A percentile compares a stretch with the other conserved stretches of the same genome.
Evolutionary conservation across 2,329 filamentous ascomycete species (phyloP).

Genomic region (Lecanosticta acicola): DNA sequence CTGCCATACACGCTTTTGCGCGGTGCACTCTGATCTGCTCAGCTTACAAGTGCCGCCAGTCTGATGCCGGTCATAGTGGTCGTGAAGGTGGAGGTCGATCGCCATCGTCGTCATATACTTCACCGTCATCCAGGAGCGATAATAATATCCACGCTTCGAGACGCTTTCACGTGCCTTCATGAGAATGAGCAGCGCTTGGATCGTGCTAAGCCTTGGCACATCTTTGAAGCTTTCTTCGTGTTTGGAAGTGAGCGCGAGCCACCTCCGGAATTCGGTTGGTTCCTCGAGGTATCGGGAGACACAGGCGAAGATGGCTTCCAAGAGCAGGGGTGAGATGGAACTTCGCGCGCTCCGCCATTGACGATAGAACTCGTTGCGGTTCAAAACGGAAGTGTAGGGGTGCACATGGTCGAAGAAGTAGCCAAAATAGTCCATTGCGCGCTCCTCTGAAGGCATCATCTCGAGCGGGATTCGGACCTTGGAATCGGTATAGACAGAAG

Average conservation of each 20-base stretch:
- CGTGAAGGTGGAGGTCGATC: slow-evolving; percentile 82
- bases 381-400: slow-evolving; percentile 85
- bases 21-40: slow-evolving; percentile 66
- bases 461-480: slow-evolving; percentile 86
- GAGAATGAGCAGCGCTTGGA: slow-evolving; percentile 81
- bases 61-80: slow-evolving; percentile 75
- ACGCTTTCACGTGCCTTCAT: slow-evolving; percentile 88
- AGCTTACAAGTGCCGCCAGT: slow-evolving; percentile 64
- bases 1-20: slow-evolving; percentile 87
- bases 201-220: slow-evolving; percentile 79
- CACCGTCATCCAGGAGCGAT: slow-evolving; percentile 93
- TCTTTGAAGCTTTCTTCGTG: slow-evolving; percentile 94
- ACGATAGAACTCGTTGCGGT: slow-evolving; percentile 74
- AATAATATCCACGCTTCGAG: slow-evolving; percentile 91
- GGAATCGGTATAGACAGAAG: slow-evolving; percentile 62
- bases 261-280: slow-evolving; percentile 78
- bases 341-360: slow-evolving; percentile 81
- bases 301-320: slow-evolving; percentile 89
- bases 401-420: slow-evolving; percentile 89
- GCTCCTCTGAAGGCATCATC: slow-evolving; percentile 84
- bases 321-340: slow-evolving; percentile 79
- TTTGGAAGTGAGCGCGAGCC: slow-evolving; percentile 82
- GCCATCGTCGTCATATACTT: slow-evolving; percentile 90
- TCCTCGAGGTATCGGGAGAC: slow-evolving; percentile 78
- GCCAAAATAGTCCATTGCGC: slow-evolving; percentile 76